Base-by-base conservation (phyloP, 768 basidiomycete genomes). In the Mycena rebaudengoi region DNA sequence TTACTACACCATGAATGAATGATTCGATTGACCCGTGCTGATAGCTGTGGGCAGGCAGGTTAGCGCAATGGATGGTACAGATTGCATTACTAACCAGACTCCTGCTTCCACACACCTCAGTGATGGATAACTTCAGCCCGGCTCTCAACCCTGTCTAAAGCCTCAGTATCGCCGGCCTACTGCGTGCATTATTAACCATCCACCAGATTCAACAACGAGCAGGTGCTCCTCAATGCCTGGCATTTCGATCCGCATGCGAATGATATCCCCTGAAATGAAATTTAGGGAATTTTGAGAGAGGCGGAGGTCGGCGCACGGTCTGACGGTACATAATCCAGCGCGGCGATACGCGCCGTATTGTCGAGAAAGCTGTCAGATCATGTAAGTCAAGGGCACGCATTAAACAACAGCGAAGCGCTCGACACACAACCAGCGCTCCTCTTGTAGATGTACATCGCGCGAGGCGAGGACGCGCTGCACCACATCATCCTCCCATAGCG, bases 221-320 rank as follows among this genome's bases (percentile, higher is more conserved):
- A 77, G 74, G 65, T 87, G 84, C 69, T 87, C 86, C 49, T 86
- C 83, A 4, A 87, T 82, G 2, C 86, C 86, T 55, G 83, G 76
- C 3, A 86, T 87, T 20, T 83, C 77, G 28, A 87, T 75, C 48
- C 86, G 76, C 4, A 86, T 86, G 25, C 86, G 83, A 11, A 86
- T 81, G 40, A 86, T 83, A 62, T 87, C 84, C 45, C 78, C 83
- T 70, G 35, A 4, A 20, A 20, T 81, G 33, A 2, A 41, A 14
- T 3, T 7, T 37, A 32, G 39, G 18, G 26, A 11, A 16, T 14
- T 6, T 26, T 7, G n/a, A 25, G 26, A 7, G 18, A 18, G 26
- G 12, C 7, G 25, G 11, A 41, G 59, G 25, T 49, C 60, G 45
- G 71, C 74, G 64, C 54, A 80, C 85, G 80, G 60, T 88, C 83